A percentile compares a stretch with the other conserved stretches of the same genome.
These are phyloP conservation scores for Talaromyces ruber DNA, from an alignment of 495 filamentous ascomycete species.

Conservation along the genomic window DNA sequence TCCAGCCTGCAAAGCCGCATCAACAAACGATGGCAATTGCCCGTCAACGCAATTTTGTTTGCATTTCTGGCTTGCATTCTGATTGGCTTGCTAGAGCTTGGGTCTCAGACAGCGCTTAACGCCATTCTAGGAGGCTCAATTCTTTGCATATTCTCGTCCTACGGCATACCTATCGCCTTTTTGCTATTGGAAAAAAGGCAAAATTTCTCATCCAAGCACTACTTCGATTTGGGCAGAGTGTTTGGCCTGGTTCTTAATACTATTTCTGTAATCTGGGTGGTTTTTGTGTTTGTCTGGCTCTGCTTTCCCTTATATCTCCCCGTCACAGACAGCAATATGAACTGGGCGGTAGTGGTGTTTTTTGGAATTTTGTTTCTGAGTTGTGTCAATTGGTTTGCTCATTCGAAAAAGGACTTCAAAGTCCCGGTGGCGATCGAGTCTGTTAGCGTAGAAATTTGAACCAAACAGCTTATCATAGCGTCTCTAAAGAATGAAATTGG, in stretches of 20 bases:
- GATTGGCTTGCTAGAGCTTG: not conserved
- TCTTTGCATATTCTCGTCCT: not conserved
- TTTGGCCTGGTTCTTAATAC: constrained; percentile 21
- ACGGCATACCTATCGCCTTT: constrained; percentile 2
- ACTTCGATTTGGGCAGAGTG: not conserved
- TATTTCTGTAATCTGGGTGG: constrained; percentile 13
- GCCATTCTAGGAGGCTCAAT: not conserved
- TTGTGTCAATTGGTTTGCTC: not conserved
- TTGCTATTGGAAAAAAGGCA: not conserved
- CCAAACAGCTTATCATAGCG: too few relatives aligned
- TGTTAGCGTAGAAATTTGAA: too few relatives aligned
- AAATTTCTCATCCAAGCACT: not conserved
- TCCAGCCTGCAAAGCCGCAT: not conserved
- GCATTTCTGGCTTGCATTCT: not conserved
- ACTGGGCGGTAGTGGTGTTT: constrained; percentile 17
- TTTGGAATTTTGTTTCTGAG: not conserved
- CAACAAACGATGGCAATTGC: not conserved
- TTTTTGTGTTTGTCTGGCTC: constrained; percentile 15
- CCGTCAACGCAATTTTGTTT: not conserved
- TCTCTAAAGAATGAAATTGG: too few relatives aligned
- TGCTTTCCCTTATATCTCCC: constrained; percentile 21
- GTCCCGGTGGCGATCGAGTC: too few relatives aligned
- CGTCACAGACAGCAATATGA: constrained; percentile 33
- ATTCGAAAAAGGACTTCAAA: not conserved
- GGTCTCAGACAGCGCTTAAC: not conserved